phyloP scores from a whole-genome alignment of 345 rosid species.

The Eucalyptus sp. region DNA sequence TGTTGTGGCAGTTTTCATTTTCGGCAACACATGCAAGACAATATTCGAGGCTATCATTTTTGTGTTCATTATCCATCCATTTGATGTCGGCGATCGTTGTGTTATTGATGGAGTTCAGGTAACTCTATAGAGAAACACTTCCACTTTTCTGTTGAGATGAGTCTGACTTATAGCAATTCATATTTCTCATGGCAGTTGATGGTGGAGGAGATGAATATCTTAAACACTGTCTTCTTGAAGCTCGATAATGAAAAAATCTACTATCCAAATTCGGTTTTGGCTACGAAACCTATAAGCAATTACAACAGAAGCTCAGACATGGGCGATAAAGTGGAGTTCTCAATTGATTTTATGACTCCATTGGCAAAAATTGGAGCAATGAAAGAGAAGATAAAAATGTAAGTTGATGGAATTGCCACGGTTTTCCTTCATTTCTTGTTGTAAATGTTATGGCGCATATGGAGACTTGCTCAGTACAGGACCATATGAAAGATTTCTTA shows the following conservation, averaged over 20 bases:
- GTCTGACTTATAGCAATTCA: neutral
- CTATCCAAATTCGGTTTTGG: constrained; percentile 69
- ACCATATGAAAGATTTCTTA: neutral
- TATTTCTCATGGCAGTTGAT: constrained; percentile 10
- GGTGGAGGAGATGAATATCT: constrained; percentile 93
- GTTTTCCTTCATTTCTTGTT: neutral
- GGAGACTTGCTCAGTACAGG: neutral
- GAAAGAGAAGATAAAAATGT: constrained; percentile 50
- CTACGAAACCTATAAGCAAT: constrained; percentile 72
- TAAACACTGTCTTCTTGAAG: constrained; percentile 75
- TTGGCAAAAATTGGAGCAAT: constrained; percentile 36
- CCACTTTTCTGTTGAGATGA: neutral
- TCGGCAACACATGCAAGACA: constrained; percentile 74
- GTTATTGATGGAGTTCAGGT: constrained; percentile 71
- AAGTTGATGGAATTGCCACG: neutral
- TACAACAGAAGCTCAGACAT: constrained; percentile 79
- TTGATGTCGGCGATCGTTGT: constrained; percentile 90
- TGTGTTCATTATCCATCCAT: constrained; percentile 93
- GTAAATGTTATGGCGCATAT: neutral
- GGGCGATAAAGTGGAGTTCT: constrained; percentile 66
- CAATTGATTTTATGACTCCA: constrained; percentile 66
- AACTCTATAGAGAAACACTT: neutral
- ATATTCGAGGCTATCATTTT: constrained; percentile 68
- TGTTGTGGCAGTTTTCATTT: constrained; percentile 56
- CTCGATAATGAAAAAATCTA: constrained; percentile 64